phyloP scores from a whole-genome alignment of 2,329 filamentous ascomycete species.

The Lecanoromycetidae sp. region DNA sequence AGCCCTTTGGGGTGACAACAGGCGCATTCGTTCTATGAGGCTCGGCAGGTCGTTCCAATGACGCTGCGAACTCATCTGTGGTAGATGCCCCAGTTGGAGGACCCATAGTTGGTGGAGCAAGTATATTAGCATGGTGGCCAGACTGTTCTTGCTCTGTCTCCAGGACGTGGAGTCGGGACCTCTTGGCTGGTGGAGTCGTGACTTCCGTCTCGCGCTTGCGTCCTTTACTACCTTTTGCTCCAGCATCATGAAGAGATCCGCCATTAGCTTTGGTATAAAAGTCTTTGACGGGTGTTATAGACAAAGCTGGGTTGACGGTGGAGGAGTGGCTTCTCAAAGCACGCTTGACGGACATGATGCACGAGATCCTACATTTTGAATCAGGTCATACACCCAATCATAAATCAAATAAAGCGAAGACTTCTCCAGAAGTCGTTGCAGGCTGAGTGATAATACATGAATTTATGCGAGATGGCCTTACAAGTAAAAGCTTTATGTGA shows the following conservation, averaged over 20 bases:
- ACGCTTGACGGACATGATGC: slow-evolving; percentile 1
- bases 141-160: neutral
- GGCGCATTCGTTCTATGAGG: slow-evolving; percentile 37
- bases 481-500: no score
- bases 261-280: neutral
- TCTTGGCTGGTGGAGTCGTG: neutral
- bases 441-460: no score
- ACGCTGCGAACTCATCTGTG: neutral
- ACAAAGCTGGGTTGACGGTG: neutral
- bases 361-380: neutral
- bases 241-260: neutral
- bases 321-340: neutral
- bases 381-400: no score
- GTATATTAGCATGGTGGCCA: neutral
- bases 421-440: no score
- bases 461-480: no score
- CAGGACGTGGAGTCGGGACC: neutral
- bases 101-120: neutral
- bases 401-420: no score
- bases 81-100: neutral
- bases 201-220: neutral
- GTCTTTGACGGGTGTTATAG: neutral
- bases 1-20: slow-evolving; percentile 37
- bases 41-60: slow-evolving; percentile 30
- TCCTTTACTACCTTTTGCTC: neutral